phyloP scores from a whole-genome alignment of 192 early-diverging fungal genomes.

The Fimicolochytrium jonesii region DNA sequence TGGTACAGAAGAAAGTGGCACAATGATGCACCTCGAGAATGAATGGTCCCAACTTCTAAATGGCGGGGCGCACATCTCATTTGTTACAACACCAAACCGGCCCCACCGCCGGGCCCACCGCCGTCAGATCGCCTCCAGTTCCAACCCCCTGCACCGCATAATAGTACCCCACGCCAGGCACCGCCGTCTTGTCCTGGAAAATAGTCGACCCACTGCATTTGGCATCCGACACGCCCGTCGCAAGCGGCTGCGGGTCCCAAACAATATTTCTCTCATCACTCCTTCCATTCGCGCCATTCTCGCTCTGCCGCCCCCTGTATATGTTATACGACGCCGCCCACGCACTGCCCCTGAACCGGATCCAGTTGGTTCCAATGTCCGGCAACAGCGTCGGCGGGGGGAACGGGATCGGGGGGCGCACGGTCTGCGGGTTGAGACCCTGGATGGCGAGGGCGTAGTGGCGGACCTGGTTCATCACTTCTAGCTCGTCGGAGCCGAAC shows the following conservation, averaged over 20 bases:
- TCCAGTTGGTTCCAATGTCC: conserved; percentile 1
- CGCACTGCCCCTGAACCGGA: conserved; percentile 14
- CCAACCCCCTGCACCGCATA: conserved; percentile 16
- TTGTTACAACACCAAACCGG: conserved; percentile 2
- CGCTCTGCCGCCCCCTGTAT: not conserved
- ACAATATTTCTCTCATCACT: not conserved
- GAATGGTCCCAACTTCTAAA: not conserved
- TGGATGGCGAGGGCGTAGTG: conserved; percentile 15
- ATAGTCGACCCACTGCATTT: conserved; percentile 10
- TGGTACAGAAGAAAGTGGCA: too few relatives aligned
- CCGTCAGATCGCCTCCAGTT: conserved; percentile 7
- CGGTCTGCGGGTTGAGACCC: not conserved
- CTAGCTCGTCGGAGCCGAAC: conserved; percentile 12
- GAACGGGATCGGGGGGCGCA: not conserved
- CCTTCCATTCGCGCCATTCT: not conserved
- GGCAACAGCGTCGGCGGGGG: conserved; percentile 6
- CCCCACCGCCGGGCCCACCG: not conserved
- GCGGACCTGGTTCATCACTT: conserved; percentile 14
- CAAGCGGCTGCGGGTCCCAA: conserved; percentile 19
- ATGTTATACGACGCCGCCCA: conserved; percentile 15
- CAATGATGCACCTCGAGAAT: too few relatives aligned
- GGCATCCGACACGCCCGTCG: conserved; percentile 2
- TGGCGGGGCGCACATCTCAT: not conserved
- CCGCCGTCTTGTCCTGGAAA: conserved; percentile 12
- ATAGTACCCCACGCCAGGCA: not conserved